Base-by-base conservation (phyloP, 805 yeast species). In the Candida nanaspora region DNA sequence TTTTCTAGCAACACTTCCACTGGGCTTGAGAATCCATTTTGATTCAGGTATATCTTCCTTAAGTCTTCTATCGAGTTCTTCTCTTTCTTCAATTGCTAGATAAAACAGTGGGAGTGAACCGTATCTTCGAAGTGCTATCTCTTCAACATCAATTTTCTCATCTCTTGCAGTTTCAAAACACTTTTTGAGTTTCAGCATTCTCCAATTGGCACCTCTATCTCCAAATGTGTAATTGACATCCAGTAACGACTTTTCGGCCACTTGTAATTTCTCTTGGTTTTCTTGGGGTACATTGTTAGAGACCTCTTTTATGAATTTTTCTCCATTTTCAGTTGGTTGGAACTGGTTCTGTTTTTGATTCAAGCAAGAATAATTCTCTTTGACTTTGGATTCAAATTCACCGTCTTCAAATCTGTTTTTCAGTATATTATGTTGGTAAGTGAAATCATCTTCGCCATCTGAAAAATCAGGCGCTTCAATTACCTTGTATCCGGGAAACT, bases 131-230 rank as follows among this genome's bases (percentile, higher is more conserved):
- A 50, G 29, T 3, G 64, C 67, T n/a, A 48, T 35, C 3, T 53
- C 53, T 29, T 58, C 59, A 3, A 50, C 41, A 4, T 46, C 32
- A 18, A 37, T 34, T 7, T 44, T 30, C 6, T 41, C 37, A 28
- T 47, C 52, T 27, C 45, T 37, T 9, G 64, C 50, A 16, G 43
- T 40, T 33, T 50, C 47, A 20, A 46, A 35, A 1, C 56, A 38
- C 20, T 54, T 55, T 6, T 50, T 38, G 18, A 65, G 48, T 45
- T 65, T 65, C 48, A 61, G 61, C 62, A 61, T 53, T 31, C 68
- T 44, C 70, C 69, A 65, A n/a, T 42, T 46, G 1, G 64, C 56
- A 2, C 68, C 69, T 18, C 52, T 30, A 45, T 65, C 69, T 1
- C 69, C 69, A 54, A 63, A 65, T 25, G 49, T 54, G 45, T 59